Evolutionary conservation across 176 grass and related monocot genomes (phyloP).

Genomic region (Cenchrus americanus): DNA sequence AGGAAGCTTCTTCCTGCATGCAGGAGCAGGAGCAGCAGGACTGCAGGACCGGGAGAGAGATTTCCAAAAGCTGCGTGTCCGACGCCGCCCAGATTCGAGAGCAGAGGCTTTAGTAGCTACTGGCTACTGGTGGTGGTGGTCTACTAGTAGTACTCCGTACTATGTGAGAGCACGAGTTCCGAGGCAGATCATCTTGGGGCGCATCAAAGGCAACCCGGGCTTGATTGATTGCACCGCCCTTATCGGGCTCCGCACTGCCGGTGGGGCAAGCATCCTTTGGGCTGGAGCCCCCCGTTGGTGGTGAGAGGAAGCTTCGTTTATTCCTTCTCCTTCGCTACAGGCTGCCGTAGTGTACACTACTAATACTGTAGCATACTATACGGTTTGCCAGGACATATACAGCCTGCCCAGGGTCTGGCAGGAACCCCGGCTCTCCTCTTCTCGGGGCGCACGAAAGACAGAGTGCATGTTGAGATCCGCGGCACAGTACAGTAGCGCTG

Average conservation of each 20-base stretch:
- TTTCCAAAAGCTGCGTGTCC: slow-evolving; percentile 47
- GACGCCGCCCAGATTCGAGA: not conserved
- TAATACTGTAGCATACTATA: slow-evolving; percentile 21
- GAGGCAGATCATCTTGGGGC: slow-evolving; percentile 71
- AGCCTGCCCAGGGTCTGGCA: not conserved
- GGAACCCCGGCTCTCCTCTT: not conserved
- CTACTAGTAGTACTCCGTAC: no score
- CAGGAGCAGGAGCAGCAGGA: not conserved
- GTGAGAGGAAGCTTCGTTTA: slow-evolving; percentile 58
- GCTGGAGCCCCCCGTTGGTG: not conserved
- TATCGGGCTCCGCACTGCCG: slow-evolving; percentile 41
- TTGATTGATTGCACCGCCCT: slow-evolving; percentile 27
- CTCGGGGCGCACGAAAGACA: slow-evolving; percentile 28
- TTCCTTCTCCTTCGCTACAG: slow-evolving; percentile 9
- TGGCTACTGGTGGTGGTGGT: not conserved
- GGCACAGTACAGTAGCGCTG: not conserved
- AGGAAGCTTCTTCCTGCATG: slow-evolving; percentile 79
- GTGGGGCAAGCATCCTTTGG: slow-evolving; percentile 45
- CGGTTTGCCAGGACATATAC: not conserved
- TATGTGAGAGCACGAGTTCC: slow-evolving; percentile 25
- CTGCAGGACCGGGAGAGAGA: slow-evolving; percentile 26
- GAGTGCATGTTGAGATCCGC: not conserved
- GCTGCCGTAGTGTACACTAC: no score
- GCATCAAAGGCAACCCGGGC: slow-evolving; percentile 50
- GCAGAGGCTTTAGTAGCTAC: not conserved